phyloP scores from a whole-genome alignment of 1,284 basidiomycete species.

The Earliella scabrosa region DNA sequence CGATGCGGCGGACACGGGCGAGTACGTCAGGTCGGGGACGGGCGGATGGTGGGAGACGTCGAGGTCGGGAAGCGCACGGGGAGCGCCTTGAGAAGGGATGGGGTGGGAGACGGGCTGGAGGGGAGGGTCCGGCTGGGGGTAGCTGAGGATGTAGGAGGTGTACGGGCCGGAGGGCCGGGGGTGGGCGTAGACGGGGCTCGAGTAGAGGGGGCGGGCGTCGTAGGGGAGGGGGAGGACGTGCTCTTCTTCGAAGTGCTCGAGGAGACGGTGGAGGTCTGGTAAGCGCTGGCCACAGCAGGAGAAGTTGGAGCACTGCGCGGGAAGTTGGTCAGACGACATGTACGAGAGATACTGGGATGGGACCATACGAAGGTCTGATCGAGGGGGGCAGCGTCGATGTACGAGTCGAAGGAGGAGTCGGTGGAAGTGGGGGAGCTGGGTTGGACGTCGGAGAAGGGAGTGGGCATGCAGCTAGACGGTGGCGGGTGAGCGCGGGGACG shows the following conservation, averaged over 20 bases:
- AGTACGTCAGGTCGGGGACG: conserved; percentile 19
- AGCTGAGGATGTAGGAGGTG: conserved; percentile 36
- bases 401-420: conserved; percentile 19
- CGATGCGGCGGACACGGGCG: conserved; percentile 19
- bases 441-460: neutral
- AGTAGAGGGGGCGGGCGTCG: conserved; percentile 34
- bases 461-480: conserved; percentile 6
- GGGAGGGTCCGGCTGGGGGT: conserved; percentile 37
- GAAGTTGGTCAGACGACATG: neutral
- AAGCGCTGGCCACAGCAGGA: conserved; percentile 65
- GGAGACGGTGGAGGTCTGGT: conserved; percentile 67
- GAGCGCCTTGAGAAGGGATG: conserved; percentile 8
- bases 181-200: conserved; percentile 21
- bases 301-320: conserved; percentile 60
- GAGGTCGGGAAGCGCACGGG: conserved; percentile 14
- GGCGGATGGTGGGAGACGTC: conserved; percentile 15
- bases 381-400: too few relatives aligned
- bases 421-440: neutral
- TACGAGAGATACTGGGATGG: neutral
- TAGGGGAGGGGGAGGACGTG: conserved; percentile 51
- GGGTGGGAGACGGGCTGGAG: conserved; percentile 16
- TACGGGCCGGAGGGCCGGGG: conserved; percentile 20
- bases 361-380: conserved; percentile 22
- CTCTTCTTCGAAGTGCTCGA: conserved; percentile 68
- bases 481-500: neutral